Conservation (phyloP, 148 eudicot species). For the Fallopia convolvulus region DNA sequence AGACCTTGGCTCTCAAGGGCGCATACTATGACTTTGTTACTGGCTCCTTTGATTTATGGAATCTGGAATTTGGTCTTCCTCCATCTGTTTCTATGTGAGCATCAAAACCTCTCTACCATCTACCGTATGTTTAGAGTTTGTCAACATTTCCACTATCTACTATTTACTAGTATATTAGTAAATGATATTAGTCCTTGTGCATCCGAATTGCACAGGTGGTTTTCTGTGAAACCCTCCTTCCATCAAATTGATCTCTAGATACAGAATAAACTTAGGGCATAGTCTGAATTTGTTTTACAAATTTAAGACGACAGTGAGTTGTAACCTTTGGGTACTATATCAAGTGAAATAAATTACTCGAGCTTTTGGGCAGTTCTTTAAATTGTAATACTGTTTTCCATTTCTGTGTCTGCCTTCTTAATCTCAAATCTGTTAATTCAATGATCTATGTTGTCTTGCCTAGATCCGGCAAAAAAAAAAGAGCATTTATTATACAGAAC, state of each 20-base stretch:
- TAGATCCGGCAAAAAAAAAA: not conserved
- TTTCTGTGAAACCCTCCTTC: too few species aligned
- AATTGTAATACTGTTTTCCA: too few species aligned
- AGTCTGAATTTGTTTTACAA: too few species aligned
- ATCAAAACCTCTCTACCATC: not conserved
- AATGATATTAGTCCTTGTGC: too few species aligned
- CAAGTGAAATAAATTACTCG: not conserved
- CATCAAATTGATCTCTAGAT: not conserved
- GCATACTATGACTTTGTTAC: conserved; percentile 80
- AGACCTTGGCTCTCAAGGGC: conserved; percentile 51
- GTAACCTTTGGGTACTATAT: not conserved
- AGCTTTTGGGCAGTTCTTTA: not conserved
- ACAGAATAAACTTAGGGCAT: not conserved
- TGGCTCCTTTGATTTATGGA: conserved; percentile 72
- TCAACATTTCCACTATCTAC: not conserved
- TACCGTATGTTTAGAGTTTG: not conserved
- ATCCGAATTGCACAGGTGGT: too few species aligned
- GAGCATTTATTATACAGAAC: not conserved
- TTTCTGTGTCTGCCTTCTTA: not conserved
- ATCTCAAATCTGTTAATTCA: too few species aligned
- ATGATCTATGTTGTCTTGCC: not conserved
- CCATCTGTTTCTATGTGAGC: conserved; percentile 25
- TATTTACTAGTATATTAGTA: too few species aligned
- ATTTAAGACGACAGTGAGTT: not conserved
- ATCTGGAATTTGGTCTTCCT: conserved; percentile 40